Base-by-base conservation (phyloP, 768 basidiomycete genomes). In the Termitomyces sp. region DNA sequence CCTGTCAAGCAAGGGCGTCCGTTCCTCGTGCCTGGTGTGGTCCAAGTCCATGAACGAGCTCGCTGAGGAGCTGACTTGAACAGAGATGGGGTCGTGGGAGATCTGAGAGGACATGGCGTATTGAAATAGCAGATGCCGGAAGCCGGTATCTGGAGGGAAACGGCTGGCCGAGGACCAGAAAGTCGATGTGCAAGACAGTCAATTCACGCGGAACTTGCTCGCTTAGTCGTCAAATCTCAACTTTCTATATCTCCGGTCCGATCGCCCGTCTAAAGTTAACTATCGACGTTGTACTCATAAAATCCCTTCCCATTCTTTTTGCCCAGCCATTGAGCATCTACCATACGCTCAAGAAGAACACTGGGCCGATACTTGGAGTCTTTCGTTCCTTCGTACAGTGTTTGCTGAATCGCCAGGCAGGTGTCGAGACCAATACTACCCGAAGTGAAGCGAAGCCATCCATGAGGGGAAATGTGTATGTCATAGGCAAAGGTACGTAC, bases 281-380 rank as follows among this genome's bases (percentile, higher is more conserved):
- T 58, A 72, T 55, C 66, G 64, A 44, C 12, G 3, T 70, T 66
- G 67, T 97, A 97, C 62, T 95, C 93, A 67, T 97, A 98, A 72
- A 98, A 98, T 18, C 95, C 95, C 71, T 89, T 93, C 4, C 95
- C 94, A 58, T 83, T 92, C 79, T 96, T 96, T 78, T 81, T 88
- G 12, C 96, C 96, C 54, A 90, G 80, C 91, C 92, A 98, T 52
- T 89, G 87, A 20, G 96, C 96, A 68, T 96, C 93, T 5, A 98
- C 96, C 96, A 98, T 98, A 37, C 93, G 82, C 66, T 94, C 91
- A 9, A 98, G 81, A 18, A 98, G 79, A 27, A 95, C 80, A 60
- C 89, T 88, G 0, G 96, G 95, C 6, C 96, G 86, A 73, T 98
- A 98, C 72, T 98, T 98, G 9, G 90, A 91, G 73, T 98, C 96